Base-by-base conservation (phyloP, 352 stramenopile genomes). In the Pythium vanterpoolii region DNA sequence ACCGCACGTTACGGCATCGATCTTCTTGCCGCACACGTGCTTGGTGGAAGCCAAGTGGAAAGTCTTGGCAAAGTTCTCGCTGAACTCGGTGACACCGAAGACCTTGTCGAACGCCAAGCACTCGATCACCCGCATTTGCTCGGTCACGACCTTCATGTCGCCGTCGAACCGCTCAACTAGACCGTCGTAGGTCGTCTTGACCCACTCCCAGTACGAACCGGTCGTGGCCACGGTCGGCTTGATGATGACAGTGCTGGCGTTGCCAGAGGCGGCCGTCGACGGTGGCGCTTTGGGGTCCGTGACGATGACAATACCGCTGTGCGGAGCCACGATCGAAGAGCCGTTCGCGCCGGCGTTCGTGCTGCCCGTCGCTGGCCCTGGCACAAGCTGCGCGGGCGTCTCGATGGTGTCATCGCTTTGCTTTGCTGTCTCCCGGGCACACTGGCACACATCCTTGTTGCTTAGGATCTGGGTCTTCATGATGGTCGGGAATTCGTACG, bases 381-480 rank as follows among this genome's bases (percentile, higher is more conserved):
- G 14, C 11, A 16, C n/a, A 19, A 36, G 26, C 19, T 23, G 21
- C n/a, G 43, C 56, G 23, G 26, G 27, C 8, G 56, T 55, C 36
- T 46, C 19, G 34, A 56, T 56, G 28, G 19, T 21, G 6, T 18
- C 30, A 28, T 23, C 10, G 40, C 42, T 30, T 30, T 27, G n/a
- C n/a, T n/a, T n/a, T n/a, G n/a, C n/a, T n/a, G n/a, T n/a, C n/a
- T n/a, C n/a, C n/a, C n/a, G n/a, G n/a, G n/a, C 80, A 46, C 74
- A 76, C 50, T 76, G 73, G 60, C 79, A 89, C 40, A 87, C 46
- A 62, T 86, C 77, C 10, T 74, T 71, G 75, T 89, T 89, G 56
- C 66, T 85, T 46, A 89, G 51, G 30, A 89, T 57, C 66, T 87
- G 79, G 49, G 84, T 77, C 47, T 66, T 73, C 43, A 87, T 64